These are phyloP conservation scores for Vitis rotundifolia DNA, from an alignment of 164 flowering plant genomes.

Conservation along the genomic window DNA sequence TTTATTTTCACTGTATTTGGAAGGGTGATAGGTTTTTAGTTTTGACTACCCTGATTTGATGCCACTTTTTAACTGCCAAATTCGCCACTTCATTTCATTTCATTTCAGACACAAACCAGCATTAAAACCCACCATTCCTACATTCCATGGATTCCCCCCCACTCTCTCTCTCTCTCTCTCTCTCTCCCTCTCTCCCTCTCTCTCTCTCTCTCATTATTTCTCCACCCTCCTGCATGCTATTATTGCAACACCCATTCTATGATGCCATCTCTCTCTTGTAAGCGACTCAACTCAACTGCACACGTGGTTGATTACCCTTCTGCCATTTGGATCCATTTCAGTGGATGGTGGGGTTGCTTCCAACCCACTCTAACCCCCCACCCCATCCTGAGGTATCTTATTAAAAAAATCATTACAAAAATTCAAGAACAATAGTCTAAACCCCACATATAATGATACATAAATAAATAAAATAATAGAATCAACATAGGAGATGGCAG, in stretches of 20 bases:
- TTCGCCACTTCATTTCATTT: conserved; percentile 14
- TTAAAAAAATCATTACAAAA: neutral
- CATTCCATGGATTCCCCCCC: conserved; percentile 26
- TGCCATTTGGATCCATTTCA: conserved; percentile 32
- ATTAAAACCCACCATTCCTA: conserved; percentile 13
- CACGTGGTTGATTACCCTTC: conserved; percentile 13
- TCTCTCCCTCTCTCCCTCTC: neutral
- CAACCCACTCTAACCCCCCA: conserved; percentile 28
- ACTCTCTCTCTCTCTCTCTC: conserved; percentile 3
- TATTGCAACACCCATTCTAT: conserved; percentile 29
- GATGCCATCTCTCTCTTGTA: conserved; percentile 40
- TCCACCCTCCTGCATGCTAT: conserved; percentile 22
- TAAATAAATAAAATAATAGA: too few relatives aligned
- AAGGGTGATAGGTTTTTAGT: neutral
- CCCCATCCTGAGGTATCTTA: conserved; percentile 6
- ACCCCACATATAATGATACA: too few relatives aligned
- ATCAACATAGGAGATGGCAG: too few relatives aligned
- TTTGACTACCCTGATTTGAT: conserved; percentile 19
- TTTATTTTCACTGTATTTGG: conserved; percentile 11
- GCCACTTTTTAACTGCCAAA: conserved; percentile 24
- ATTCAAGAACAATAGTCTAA: too few relatives aligned
- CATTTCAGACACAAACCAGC: neutral
- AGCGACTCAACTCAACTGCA: conserved; percentile 31
- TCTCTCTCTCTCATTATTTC: neutral
- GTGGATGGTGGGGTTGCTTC: conserved; percentile 30